Conservation (phyloP, 352 stramenopile species). For the Globisporangium polare region DNA sequence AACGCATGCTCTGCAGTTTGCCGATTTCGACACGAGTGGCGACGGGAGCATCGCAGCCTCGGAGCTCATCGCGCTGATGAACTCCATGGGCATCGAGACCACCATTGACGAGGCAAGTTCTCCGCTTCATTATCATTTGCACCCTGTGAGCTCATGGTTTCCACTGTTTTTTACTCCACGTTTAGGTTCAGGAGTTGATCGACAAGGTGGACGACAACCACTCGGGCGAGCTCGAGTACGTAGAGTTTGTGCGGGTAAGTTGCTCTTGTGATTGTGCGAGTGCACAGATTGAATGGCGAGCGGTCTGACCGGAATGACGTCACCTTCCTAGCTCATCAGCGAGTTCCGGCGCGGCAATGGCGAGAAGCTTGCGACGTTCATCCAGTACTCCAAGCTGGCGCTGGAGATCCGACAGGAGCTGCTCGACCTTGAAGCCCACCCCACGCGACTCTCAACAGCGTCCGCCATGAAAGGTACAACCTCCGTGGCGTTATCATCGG, state of each 20-base stretch:
- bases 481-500: no score
- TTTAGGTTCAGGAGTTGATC: slow-evolving; percentile 53
- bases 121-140: not conserved
- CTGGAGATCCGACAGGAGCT: slow-evolving; percentile 16
- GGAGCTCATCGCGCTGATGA: not conserved
- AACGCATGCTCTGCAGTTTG: not conserved
- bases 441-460: not conserved
- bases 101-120: not conserved
- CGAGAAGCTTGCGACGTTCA: slow-evolving; percentile 54
- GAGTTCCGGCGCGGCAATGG: slow-evolving; percentile 52
- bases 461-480: not conserved
- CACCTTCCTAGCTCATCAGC: slow-evolving; percentile 46
- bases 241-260: slow-evolving; percentile 58
- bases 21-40: not conserved
- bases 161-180: not conserved
- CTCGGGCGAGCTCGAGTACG: slow-evolving; percentile 62
- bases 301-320: not conserved
- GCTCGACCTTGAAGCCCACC: not conserved
- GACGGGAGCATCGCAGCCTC: not conserved
- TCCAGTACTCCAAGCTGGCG: slow-evolving; percentile 62
- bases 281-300: not conserved
- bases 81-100: not conserved
- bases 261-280: not conserved
- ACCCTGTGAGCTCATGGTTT: no score
- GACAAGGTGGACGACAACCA: slow-evolving; percentile 71